Evolutionary conservation across 192 early-diverging fungal species (phyloP), one percentile per base, ranked within the genome.

Genomic region (Dissophora ornata): DNA sequence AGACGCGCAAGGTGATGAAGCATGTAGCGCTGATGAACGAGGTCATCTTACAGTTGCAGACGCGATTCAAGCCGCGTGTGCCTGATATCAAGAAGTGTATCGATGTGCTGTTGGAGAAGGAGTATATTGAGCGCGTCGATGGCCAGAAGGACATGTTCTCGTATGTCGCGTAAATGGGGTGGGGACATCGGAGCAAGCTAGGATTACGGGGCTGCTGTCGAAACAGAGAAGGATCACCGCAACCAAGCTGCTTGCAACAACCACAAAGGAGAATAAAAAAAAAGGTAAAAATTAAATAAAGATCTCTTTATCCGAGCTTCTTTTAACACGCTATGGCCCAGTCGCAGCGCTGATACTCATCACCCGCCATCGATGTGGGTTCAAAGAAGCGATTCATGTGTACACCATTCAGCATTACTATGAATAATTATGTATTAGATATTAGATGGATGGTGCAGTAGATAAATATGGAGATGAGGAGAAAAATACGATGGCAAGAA

Each of bases 51-150:
- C 95, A 97, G 63, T 88, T 97, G 50, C 82, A 90, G 51, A 84
- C 92, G 36, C 87, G 96, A 25, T 99, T 98, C 85, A 92, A 93
- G 71, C 95, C 98, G 7, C 86, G 90, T 67, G 85, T 97, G 32
- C 82, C 86, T 16, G 93, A 93, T 55, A 98, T 99, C 81, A 99
- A 99, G 77, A 95, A 97, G 86, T 92, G 91, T 47, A 99, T 99
- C 69, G 96, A 98, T 68, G 88, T 91, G 29, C 81, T 98, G 41
- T 79, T 99, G 57, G 96, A 98, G 64, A 93, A 91, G 70, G 94
- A 94, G 81, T 98, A 93, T 58, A 84, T 98, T 61, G 95, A 96
- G 83, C 89, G 97, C 52, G 90, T 88, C 40, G 93, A 95, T 29
- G 89, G 85, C 41, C 85, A 89, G 49, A 90, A 89, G 62, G 93